Conservation (phyloP, 2,329 filamentous ascomycete species). For the Celoporthe dispersa region DNA sequence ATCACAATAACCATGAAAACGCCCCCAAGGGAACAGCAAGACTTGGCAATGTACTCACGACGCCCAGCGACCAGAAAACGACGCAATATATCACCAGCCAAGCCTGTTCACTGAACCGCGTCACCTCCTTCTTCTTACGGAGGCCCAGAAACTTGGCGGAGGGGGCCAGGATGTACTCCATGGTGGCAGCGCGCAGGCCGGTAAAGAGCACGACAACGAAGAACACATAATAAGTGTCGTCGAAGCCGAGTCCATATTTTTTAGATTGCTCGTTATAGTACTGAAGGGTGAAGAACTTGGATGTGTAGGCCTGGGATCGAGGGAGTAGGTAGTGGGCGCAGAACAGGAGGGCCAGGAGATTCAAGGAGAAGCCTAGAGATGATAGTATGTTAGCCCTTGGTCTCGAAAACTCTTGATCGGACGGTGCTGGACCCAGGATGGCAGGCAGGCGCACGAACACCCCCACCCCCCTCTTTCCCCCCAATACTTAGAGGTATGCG, state of each 20-base stretch:
- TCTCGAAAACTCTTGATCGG: conserved; percentile 1
- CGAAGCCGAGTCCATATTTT: conserved; percentile 75
- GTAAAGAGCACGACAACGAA: conserved; percentile 86
- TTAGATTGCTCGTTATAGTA: conserved; percentile 75
- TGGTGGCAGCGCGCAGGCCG: conserved; percentile 78
- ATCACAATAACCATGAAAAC: neutral
- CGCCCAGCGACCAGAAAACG: conserved; percentile 80
- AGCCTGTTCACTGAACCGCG: conserved; percentile 90
- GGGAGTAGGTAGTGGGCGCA: conserved; percentile 84
- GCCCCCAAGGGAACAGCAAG: neutral
- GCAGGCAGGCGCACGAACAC: neutral
- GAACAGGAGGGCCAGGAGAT: conserved; percentile 80
- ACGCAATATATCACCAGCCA: conserved; percentile 87
- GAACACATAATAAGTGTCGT: conserved; percentile 78
- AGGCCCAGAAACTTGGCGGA: conserved; percentile 75
- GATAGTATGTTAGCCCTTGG: conserved; percentile 13
- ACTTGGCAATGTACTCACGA: conserved; percentile 62
- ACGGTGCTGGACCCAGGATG: neutral
- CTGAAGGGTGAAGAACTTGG: conserved; percentile 85
- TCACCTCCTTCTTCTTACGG: conserved; percentile 73
- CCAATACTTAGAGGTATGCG: conserved; percentile 17
- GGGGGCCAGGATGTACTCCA: conserved; percentile 87
- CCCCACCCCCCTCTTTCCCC: too few relatives aligned
- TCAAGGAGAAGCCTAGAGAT: conserved; percentile 77
- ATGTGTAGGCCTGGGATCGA: conserved; percentile 75